Conservation (phyloP, 129 eudicot species). For the Arctium minus region DNA sequence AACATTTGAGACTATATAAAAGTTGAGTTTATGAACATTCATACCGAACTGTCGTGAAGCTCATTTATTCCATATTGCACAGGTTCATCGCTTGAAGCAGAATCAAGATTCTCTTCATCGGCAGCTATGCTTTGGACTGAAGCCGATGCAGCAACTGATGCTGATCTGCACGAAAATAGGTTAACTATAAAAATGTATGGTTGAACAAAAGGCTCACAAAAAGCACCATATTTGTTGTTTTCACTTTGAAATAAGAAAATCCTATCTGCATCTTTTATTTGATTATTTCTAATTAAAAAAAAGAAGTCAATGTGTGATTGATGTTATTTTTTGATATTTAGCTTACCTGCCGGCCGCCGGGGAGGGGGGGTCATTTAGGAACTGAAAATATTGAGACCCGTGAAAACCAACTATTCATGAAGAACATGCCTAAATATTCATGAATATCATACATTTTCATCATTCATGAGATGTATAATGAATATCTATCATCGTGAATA, state of each 20-base stretch:
- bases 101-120: slow-evolving; percentile 75
- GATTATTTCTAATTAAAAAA: neutral
- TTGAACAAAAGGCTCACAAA: neutral
- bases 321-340: neutral
- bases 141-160: slow-evolving; percentile 80
- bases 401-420: too few species aligned
- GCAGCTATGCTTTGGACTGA: slow-evolving; percentile 68
- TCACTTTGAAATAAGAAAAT: too few species aligned
- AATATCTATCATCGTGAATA: neutral
- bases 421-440: too few species aligned
- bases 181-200: neutral
- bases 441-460: neutral
- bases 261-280: neutral
- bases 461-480: too few species aligned
- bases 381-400: neutral
- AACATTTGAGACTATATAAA: neutral
- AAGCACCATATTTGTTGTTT: too few species aligned
- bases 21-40: slow-evolving; percentile 17
- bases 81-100: slow-evolving; percentile 71
- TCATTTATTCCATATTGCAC: slow-evolving; percentile 50
- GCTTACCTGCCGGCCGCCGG: too few species aligned
- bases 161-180: slow-evolving; percentile 51
- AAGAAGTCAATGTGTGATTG: neutral
- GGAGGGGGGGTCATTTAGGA: neutral
- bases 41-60: slow-evolving; percentile 69